A percentile compares a stretch with the other conserved stretches of the same genome.
These are phyloP conservation scores for Aleurites moluccanus DNA, from an alignment of 441 rosid species.

Conservation along the genomic window DNA sequence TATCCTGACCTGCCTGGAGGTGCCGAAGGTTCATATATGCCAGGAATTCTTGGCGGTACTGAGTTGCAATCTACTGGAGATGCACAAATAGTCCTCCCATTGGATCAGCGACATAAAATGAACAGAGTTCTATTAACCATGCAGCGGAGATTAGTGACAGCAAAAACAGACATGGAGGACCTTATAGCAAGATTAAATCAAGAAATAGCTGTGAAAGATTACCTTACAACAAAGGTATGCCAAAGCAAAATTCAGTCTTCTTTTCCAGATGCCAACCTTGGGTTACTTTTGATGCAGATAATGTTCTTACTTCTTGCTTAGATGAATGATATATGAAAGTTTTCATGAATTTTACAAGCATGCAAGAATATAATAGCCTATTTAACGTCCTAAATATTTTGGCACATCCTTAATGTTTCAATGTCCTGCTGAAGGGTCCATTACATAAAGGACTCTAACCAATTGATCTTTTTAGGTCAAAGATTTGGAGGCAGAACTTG, in stretches of 20 bases:
- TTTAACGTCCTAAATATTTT: neutral
- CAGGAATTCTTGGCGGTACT: constrained; percentile 38
- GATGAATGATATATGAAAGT: neutral
- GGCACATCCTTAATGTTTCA: neutral
- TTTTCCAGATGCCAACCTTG: constrained; percentile 12
- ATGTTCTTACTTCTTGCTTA: neutral
- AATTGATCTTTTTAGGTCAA: constrained; percentile 57
- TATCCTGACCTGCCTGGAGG: constrained; percentile 51
- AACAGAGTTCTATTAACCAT: constrained; percentile 70
- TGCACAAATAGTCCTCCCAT: constrained; percentile 67
- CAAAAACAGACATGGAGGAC: constrained; percentile 99
- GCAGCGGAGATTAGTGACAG: constrained; percentile 72
- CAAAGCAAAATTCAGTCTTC: constrained; percentile 7
- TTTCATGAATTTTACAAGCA: neutral
- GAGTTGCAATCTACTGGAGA: constrained; percentile 48
- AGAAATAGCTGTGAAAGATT: constrained; percentile 85
- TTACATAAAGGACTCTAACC: constrained; percentile 17
- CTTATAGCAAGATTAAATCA: constrained; percentile 90
- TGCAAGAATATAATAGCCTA: constrained; percentile 4
- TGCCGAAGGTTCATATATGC: constrained; percentile 40
- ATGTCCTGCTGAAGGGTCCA: constrained; percentile 1
- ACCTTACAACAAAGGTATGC: constrained; percentile 82
- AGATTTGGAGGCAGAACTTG: constrained; percentile 95
- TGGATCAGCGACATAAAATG: constrained; percentile 78
- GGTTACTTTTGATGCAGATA: neutral